Conservation (phyloP, 2,329 filamentous ascomycete genomes). For the Alternaria sp. region DNA sequence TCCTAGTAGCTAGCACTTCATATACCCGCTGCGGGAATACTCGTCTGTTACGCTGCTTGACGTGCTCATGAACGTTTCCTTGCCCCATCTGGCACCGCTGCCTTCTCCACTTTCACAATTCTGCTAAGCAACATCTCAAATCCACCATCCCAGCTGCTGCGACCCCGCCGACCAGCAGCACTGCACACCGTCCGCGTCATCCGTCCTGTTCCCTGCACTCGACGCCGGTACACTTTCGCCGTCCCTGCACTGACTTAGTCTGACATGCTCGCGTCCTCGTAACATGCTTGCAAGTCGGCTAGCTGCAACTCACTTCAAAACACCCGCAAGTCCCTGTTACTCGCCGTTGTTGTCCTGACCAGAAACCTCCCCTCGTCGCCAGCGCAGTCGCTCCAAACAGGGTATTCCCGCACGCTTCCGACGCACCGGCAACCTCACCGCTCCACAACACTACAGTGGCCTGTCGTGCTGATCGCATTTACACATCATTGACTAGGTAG, state of each 20-base stretch:
- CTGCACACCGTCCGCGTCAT: constrained; percentile 37
- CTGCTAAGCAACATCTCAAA: neutral
- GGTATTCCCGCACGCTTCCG: constrained; percentile 45
- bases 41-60: constrained; percentile 16
- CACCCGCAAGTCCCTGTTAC: constrained; percentile 39
- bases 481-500: constrained; percentile 28
- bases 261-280: constrained; percentile 17
- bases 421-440: constrained; percentile 37
- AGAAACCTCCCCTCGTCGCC: constrained; percentile 31
- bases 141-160: constrained; percentile 15
- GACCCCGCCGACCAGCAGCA: constrained; percentile 27
- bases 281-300: constrained; percentile 30
- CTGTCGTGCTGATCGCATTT: constrained; percentile 37
- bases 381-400: constrained; percentile 41
- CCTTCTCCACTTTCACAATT: neutral
- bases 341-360: constrained; percentile 33
- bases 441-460: constrained; percentile 35
- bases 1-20: constrained; percentile 1
- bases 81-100: neutral
- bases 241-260: constrained; percentile 29
- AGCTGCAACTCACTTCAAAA: constrained; percentile 33
- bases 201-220: constrained; percentile 33
- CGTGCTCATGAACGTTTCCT: neutral
- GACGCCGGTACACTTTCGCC: constrained; percentile 23
- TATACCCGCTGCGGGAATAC: constrained; percentile 14